A percentile compares a stretch with the other conserved stretches of the same genome.
These are phyloP conservation scores for Onygenales sp. DNA, from an alignment of 2,329 filamentous ascomycete genomes.

Conservation along the genomic window DNA sequence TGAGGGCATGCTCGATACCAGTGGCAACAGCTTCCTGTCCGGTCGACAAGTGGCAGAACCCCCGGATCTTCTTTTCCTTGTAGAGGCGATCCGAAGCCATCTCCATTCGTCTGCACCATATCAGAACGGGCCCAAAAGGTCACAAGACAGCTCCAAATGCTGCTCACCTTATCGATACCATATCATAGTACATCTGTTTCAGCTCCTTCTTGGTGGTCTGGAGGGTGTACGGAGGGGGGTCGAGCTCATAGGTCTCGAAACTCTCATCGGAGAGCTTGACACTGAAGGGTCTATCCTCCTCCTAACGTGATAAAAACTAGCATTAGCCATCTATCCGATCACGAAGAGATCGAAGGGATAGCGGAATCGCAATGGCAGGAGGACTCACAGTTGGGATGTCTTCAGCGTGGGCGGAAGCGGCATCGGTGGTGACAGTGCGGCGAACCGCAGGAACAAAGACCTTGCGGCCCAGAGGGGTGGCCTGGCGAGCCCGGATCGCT, in stretches of 20 bases:
- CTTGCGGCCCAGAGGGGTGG: slow-evolving; percentile 46
- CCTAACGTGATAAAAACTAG: slow-evolving; percentile 41
- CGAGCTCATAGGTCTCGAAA: slow-evolving; percentile 98
- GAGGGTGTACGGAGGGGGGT: slow-evolving; percentile 87
- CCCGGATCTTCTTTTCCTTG: slow-evolving; percentile 99
- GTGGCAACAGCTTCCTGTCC: slow-evolving; percentile 96
- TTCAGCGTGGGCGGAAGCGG: slow-evolving; percentile 81
- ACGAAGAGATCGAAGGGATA: not conserved
- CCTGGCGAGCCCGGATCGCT: slow-evolving; percentile 54
- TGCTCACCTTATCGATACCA: slow-evolving; percentile 83
- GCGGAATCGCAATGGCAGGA: not conserved
- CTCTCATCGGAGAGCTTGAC: slow-evolving; percentile 93
- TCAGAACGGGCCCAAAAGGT: not conserved
- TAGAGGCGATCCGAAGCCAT: slow-evolving; percentile 98
- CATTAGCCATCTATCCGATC: not conserved
- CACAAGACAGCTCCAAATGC: not conserved
- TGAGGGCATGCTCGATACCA: slow-evolving; percentile 93
- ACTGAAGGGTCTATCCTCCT: slow-evolving; percentile 87
- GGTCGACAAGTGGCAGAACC: slow-evolving; percentile 97
- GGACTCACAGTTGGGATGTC: slow-evolving; percentile 58
- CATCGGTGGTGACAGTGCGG: slow-evolving; percentile 87
- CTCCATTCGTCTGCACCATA: slow-evolving; percentile 75
- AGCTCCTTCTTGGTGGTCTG: slow-evolving; percentile 94
- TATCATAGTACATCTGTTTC: slow-evolving; percentile 98
- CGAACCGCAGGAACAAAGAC: slow-evolving; percentile 41